Evolutionary conservation across 139 green algal species (phyloP), one percentile per base, ranked within the genome.

Genomic region (Chlamydomonas asymmetrica): DNA sequence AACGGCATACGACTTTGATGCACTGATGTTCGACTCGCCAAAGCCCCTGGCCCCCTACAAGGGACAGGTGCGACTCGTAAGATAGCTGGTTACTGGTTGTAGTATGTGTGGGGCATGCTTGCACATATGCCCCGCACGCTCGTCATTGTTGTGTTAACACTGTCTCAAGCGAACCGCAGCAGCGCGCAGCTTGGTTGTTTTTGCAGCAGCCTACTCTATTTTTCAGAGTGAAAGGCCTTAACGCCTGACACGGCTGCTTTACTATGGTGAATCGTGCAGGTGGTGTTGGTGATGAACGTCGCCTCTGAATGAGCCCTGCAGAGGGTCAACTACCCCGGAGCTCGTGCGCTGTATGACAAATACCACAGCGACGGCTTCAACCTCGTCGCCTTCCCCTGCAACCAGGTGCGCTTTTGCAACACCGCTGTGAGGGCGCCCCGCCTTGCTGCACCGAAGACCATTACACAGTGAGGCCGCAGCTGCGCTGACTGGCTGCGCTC

Each of bases 301-400:
- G 92, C 92, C 1, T 87, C 70, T 35, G 88, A 89, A 88, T 97
- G 92, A 97, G 87, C 84, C 78, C 76, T 94, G 75, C 79, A 91
- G 73, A 93, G 89, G 71, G 63, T 86, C 31, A 92, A 92, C 79
- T 92, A 92, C 69, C 80, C 84, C 27, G 75, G 78, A 75, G 50
- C 3, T 67, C 25, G 23, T 7, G 27, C 74, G 71, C 76, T 95
- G 74, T 88, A 90, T 59, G 87, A 95, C 35, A 91, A 89, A 70
- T 88, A 76, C 75, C 71, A 79, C 23, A 54, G 43, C 39, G 50
- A 94, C 34, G 93, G 93, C 29, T 97, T 97, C 85, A 88, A 88
- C 61, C 59, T 97, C 3, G 76, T 93, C 6, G 92, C 82, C 3
- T 94, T 97, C 68, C 88, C 92, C 0, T 97, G 91, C 89, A 97